A percentile compares a stretch with the other conserved stretches of the same genome.
Conservation (phyloP, 371 early-diverging fungal species). For the Coemansia sp. region DNA sequence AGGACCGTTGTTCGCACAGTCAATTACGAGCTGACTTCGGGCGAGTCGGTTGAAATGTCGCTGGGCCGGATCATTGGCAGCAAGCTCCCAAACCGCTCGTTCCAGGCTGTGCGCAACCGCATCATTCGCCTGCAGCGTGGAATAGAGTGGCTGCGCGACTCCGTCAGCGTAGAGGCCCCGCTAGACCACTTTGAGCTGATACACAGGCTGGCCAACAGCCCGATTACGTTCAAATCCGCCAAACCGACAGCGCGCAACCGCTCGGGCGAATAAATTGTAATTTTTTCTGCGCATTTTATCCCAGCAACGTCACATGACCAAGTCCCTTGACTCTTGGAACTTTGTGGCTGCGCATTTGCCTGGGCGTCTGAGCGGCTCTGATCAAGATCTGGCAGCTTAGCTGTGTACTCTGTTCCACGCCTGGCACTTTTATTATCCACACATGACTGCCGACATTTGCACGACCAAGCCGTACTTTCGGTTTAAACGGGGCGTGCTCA, state of each 20-base stretch:
- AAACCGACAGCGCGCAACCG: too few species aligned
- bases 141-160: neutral
- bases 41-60: neutral
- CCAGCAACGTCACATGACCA: neutral
- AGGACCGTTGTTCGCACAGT: too few species aligned
- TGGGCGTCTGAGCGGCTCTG: neutral
- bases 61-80: neutral
- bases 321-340: neutral
- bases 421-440: too few species aligned
- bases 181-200: neutral
- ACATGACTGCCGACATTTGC: conserved; percentile 13
- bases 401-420: neutral
- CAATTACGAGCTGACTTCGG: neutral
- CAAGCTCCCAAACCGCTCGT: neutral
- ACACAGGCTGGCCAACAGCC: neutral
- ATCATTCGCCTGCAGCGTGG: neutral
- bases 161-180: neutral
- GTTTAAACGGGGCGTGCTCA: conserved; percentile 35
- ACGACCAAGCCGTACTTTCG: conserved; percentile 29
- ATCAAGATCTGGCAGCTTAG: neutral
- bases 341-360: neutral
- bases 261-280: too few species aligned
- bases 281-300: too few species aligned
- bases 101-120: neutral
- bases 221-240: neutral